Evolutionary conservation across 23 red algal genomes (phyloP).

Genomic region (Porphyridium purpureum): DNA sequence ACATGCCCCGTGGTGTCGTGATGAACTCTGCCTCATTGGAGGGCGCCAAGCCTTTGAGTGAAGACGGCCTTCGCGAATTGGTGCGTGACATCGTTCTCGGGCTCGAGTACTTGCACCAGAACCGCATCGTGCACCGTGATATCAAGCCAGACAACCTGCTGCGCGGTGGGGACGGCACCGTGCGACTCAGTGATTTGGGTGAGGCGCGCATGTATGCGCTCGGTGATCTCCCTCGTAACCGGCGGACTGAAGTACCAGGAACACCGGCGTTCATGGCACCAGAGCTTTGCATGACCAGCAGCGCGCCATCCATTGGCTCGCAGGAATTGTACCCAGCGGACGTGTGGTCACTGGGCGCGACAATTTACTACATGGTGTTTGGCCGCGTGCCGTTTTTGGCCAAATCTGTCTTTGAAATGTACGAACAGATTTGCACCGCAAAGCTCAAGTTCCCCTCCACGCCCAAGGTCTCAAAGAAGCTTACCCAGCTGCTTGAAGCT

Average conservation of each 20-base stretch:
- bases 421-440: constrained; percentile 77
- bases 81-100: constrained; percentile 59
- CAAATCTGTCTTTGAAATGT: constrained; percentile 81
- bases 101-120: constrained; percentile 48
- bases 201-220: no score
- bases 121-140: constrained; percentile 80
- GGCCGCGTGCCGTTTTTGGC: constrained; percentile 75
- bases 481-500: constrained; percentile 60
- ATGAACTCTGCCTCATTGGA: constrained; percentile 28
- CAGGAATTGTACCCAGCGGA: constrained; percentile 66
- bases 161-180: constrained; percentile 35
- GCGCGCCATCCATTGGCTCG: constrained; percentile 35
- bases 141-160: constrained; percentile 76
- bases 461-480: constrained; percentile 56
- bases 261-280: constrained; percentile 53
- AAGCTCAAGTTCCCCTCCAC: constrained; percentile 58
- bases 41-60: constrained; percentile 13
- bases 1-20: constrained; percentile 26
- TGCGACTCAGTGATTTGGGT: constrained; percentile 82
- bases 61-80: constrained; percentile 15
- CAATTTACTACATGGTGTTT: constrained; percentile 84
- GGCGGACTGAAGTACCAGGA: background rate
- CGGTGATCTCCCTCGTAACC: no score
- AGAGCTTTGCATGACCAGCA: constrained; percentile 50
- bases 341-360: constrained; percentile 95